Conservation (phyloP, 495 filamentous ascomycete genomes). For the Immersiella caudata region DNA sequence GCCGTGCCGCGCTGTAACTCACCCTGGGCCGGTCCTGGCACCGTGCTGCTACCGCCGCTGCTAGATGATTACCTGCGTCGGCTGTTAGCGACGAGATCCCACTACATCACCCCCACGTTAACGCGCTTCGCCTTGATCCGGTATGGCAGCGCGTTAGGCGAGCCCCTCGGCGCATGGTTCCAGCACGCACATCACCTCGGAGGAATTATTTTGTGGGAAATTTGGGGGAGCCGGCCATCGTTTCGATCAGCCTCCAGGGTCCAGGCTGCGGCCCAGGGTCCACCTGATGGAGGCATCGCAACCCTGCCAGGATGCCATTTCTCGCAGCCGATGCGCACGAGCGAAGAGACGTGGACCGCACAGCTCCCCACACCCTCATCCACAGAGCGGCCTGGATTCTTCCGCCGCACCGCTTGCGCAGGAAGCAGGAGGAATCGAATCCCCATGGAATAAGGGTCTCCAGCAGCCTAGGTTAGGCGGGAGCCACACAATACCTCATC, state of each 20-base stretch:
- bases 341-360: neutral
- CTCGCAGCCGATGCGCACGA: constrained; percentile 5
- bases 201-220: constrained; percentile 6
- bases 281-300: neutral
- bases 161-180: neutral
- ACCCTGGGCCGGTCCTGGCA: neutral
- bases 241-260: constrained; percentile 1
- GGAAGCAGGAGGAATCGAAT: neutral
- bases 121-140: neutral
- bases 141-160: constrained; percentile 7
- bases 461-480: neutral
- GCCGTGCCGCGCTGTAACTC: neutral
- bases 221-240: neutral
- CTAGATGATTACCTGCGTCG: neutral
- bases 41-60: neutral
- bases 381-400: neutral
- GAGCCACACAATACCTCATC: too few relatives aligned
- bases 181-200: neutral
- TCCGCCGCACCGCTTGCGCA: neutral
- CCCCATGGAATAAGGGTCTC: neutral
- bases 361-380: neutral
- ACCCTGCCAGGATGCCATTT: constrained; percentile 1
- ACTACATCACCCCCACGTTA: constrained; percentile 1
- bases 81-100: neutral
- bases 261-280: neutral